Evolutionary conservation across 257 asterid species (phyloP), one percentile per base, ranked within the genome.

Genomic region (Solanum pinnatisectum): DNA sequence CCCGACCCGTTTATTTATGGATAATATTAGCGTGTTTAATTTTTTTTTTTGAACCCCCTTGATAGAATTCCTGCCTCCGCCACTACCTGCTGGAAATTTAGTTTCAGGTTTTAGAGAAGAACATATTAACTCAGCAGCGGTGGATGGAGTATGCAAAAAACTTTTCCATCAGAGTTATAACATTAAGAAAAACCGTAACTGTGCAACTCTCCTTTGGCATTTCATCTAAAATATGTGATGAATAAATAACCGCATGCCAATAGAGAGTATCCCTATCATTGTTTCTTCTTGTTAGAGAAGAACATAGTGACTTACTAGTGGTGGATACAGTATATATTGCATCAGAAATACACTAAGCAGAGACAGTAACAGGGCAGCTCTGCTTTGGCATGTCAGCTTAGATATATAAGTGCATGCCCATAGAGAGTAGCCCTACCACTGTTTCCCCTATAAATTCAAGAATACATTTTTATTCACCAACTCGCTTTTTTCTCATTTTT

Each of bases 191-290:
- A 90, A 35, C 89, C 87, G 74, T 92, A 88, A 59, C 82, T 87
- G 93, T 92, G 94, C 94, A 92, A 89, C 96, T 92, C 94, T 94
- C 94, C 94, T 91, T 92, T 92, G 94, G 95, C 96, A 87, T 94
- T 93, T 86, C 42, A 44, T 42, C 7, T 42, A 15, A 77, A 12
- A 27, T 37, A 37, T 8, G 18, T 77, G 22, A n/a, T 40, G 30
- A 37, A 9, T 35, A 18, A 72, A 4, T 18, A 35, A 72, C 59
- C 59, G 32, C 92, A 92, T 91, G 94, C 94, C 95, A 91, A 93
- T 9, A 1, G 73, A 91, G 89, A 92, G 92, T 13, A 89, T 89
- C 93, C 94, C 94, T 87, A 89, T 39, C 82, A 93, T 88, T 90
- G 87, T 40, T 90, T 91, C 87, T 46, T 46, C 82, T 93, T 91